Conservation (phyloP, 208 protist species). For the Crithidia expoeki region DNA sequence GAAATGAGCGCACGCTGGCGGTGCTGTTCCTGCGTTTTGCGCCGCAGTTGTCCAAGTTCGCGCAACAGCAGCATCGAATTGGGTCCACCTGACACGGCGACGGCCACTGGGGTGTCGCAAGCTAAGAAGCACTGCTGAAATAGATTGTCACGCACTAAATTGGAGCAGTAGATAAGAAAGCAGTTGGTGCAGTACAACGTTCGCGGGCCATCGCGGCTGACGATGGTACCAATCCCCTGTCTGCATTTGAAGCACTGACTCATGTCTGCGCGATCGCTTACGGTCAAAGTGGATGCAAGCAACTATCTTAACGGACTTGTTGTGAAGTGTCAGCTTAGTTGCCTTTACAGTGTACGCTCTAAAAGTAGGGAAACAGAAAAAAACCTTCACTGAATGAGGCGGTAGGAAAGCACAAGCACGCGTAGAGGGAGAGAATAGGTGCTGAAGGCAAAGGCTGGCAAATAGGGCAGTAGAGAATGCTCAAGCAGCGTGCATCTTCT, state of each 20-base stretch:
- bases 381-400: no score
- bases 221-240: constrained; percentile 38
- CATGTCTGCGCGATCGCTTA: constrained; percentile 18
- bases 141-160: constrained; percentile 51
- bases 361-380: no score
- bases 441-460: not conserved
- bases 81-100: constrained; percentile 74
- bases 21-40: constrained; percentile 3
- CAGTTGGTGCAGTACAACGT: constrained; percentile 81
- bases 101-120: constrained; percentile 59
- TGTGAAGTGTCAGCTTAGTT: no score
- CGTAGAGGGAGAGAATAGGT: not conserved
- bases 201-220: constrained; percentile 63
- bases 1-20: no score
- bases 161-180: constrained; percentile 67
- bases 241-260: constrained; percentile 81
- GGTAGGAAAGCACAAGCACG: no score
- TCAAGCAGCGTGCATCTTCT: no score
- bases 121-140: constrained; percentile 67
- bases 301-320: no score
- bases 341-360: no score
- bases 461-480: no score
- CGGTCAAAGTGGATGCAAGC: no score
- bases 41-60: constrained; percentile 59
- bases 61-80: constrained; percentile 76